phyloP scores from a whole-genome alignment of 2,329 filamentous ascomycete species.

The Penicillium brevicompactum region DNA sequence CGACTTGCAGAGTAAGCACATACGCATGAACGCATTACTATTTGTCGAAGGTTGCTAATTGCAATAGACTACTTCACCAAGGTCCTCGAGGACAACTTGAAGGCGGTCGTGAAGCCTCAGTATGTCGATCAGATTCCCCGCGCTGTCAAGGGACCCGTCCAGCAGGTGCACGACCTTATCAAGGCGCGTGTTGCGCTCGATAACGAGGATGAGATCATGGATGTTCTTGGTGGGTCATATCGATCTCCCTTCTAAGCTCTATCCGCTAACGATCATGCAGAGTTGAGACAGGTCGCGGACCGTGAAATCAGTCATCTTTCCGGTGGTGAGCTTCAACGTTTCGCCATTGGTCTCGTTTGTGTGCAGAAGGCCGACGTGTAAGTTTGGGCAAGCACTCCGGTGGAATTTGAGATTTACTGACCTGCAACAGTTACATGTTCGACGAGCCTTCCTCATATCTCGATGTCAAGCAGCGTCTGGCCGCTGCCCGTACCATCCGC shows the following conservation, averaged over 20 bases:
- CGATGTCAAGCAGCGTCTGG: conserved; percentile 98
- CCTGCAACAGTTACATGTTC: conserved; percentile 80
- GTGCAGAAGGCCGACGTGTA: conserved; percentile 92
- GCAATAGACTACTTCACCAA: conserved; percentile 93
- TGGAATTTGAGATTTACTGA: conserved; percentile 14
- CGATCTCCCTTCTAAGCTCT: background rate
- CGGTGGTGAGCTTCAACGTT: conserved; percentile 96
- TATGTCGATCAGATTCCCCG: conserved; percentile 98
- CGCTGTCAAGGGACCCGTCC: conserved; percentile 79
- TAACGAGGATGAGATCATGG: conserved; percentile 79
- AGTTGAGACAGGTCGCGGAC: conserved; percentile 85
- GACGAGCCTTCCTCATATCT: conserved; percentile 98
- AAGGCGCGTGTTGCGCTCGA: conserved; percentile 73
- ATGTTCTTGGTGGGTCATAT: conserved; percentile 66
- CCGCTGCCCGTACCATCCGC: conserved; percentile 88
- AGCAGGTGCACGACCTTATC: conserved; percentile 77
- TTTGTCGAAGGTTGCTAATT: conserved; percentile 11
- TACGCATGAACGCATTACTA: background rate
- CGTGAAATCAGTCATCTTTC: conserved; percentile 89
- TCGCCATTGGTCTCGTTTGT: conserved; percentile 93
- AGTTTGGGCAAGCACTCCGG: conserved; percentile 27
- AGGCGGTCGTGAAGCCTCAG: conserved; percentile 98
- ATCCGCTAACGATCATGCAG: conserved; percentile 45
- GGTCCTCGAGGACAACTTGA: conserved; percentile 92
- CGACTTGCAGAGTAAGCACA: conserved; percentile 81